A percentile compares a stretch with the other conserved stretches of the same genome.
These are phyloP conservation scores for Epichloe coenophiala DNA, from an alignment of 2,329 filamentous ascomycete species.

Conservation along the genomic window DNA sequence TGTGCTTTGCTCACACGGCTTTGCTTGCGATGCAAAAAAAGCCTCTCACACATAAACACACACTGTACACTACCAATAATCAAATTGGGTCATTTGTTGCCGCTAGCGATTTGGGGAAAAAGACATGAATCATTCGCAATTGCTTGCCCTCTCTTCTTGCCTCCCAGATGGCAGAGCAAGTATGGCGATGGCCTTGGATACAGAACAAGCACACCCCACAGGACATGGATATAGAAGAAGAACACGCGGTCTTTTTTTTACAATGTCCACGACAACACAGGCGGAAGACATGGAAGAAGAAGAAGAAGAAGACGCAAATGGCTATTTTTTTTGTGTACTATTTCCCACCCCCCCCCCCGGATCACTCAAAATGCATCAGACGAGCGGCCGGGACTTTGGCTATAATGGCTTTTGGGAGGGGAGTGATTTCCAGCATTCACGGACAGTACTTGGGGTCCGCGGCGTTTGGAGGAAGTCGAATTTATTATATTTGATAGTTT, in stretches of 20 bases:
- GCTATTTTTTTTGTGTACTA: conserved; percentile 9
- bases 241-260: neutral
- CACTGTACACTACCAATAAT: neutral
- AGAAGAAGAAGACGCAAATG: neutral
- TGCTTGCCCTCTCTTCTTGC: neutral
- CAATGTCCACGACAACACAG: neutral
- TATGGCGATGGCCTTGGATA: conserved; percentile 2
- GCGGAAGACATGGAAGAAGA: neutral
- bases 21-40: neutral
- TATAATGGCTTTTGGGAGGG: conserved; percentile 4
- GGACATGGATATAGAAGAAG: conserved; percentile 1
- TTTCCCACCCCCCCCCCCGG: neutral
- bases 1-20: neutral
- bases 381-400: conserved; percentile 8
- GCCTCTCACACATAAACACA: neutral
- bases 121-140: neutral
- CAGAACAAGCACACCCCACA: neutral
- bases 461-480: conserved; percentile 8
- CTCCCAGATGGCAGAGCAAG: neutral
- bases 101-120: neutral
- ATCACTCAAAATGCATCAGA: conserved; percentile 7
- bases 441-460: conserved; percentile 6
- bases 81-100: neutral
- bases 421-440: conserved; percentile 9
- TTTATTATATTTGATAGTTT: neutral